Evolutionary conservation across 2,329 filamentous ascomycete genomes (phyloP).

Genomic region (Diaporthe sp.): DNA sequence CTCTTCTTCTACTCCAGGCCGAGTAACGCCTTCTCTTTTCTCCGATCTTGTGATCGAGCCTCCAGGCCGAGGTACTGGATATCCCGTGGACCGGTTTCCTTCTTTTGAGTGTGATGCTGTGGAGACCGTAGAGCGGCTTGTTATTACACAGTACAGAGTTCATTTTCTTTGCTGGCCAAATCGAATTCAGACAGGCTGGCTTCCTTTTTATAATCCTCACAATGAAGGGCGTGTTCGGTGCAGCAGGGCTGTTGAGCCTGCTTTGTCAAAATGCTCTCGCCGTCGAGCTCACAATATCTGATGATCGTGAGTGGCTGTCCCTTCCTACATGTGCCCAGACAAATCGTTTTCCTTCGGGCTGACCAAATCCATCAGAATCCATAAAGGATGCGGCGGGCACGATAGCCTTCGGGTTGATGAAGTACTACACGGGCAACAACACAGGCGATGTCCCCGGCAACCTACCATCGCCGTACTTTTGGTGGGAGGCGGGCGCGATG

Average conservation of each 20-base stretch:
- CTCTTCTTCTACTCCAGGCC: conserved; percentile 47
- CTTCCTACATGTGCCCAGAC: neutral
- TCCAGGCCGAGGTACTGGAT: conserved; percentile 7
- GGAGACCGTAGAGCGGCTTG: conserved; percentile 18
- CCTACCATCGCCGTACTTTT: conserved; percentile 55
- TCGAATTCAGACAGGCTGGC: conserved; percentile 1
- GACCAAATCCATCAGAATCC: conserved; percentile 59
- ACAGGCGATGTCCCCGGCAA: conserved; percentile 72
- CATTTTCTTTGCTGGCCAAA: conserved; percentile 3
- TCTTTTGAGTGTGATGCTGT: conserved; percentile 43
- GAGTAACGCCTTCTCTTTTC: conserved; percentile 46
- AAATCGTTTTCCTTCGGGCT: conserved; percentile 45
- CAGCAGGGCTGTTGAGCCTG: conserved; percentile 42
- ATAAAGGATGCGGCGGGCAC: conserved; percentile 63
- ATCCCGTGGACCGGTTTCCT: neutral
- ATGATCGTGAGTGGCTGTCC: conserved; percentile 44
- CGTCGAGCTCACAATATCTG: conserved; percentile 44
- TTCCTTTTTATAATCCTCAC: neutral
- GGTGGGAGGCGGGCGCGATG: conserved; percentile 81
- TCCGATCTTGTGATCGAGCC: conserved; percentile 12
- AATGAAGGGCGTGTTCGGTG: conserved; percentile 44
- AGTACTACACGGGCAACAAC: conserved; percentile 70
- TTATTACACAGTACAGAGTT: conserved; percentile 1
- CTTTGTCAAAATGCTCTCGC: conserved; percentile 42
- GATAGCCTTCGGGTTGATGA: conserved; percentile 62